phyloP scores from a whole-genome alignment of 192 early-diverging fungal genomes.

The Phycomyces nitens region DNA sequence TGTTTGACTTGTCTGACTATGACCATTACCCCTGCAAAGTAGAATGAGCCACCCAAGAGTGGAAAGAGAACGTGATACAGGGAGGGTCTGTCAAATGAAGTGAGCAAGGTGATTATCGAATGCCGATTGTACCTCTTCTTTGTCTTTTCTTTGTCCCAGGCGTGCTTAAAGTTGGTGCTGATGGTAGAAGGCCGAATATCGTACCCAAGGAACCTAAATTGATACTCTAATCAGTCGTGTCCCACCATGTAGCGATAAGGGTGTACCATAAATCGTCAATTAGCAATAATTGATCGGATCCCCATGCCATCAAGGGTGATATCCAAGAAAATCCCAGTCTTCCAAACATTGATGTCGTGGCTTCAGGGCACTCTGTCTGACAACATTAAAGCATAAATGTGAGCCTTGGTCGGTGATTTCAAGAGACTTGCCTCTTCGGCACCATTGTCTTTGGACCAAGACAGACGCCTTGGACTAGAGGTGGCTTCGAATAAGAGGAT shows the following conservation, averaged over 20 bases:
- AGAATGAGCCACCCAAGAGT: constrained; percentile 64
- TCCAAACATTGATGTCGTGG: constrained; percentile 80
- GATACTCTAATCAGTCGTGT: not conserved
- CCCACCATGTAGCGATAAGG: not conserved
- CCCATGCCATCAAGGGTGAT: constrained; percentile 77
- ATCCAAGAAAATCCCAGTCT: constrained; percentile 86
- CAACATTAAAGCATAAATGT: not conserved
- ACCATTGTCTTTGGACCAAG: constrained; percentile 13
- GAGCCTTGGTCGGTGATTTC: not conserved
- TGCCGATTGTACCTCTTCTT: constrained; percentile 39
- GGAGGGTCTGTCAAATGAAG: constrained; percentile 55
- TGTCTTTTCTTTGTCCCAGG: constrained; percentile 70
- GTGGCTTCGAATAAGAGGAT: constrained; percentile 37
- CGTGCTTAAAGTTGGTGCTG: constrained; percentile 56
- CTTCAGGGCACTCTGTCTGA: constrained; percentile 62
- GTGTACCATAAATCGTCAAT: constrained; percentile 65
- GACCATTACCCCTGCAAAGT: constrained; percentile 55
- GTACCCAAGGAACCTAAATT: constrained; percentile 48
- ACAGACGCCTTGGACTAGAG: constrained; percentile 19
- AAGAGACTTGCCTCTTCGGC: not conserved
- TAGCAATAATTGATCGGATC: constrained; percentile 66
- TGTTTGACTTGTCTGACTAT: not conserved
- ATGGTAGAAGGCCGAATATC: constrained; percentile 58
- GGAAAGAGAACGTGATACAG: constrained; percentile 57
- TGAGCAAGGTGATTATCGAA: not conserved